Percentiles rank a stretch among this genome's conserved stretches.
These are phyloP conservation scores for Oropetium thomaeum DNA, from an alignment of 176 grass and related monocot species.

Conservation along the genomic window DNA sequence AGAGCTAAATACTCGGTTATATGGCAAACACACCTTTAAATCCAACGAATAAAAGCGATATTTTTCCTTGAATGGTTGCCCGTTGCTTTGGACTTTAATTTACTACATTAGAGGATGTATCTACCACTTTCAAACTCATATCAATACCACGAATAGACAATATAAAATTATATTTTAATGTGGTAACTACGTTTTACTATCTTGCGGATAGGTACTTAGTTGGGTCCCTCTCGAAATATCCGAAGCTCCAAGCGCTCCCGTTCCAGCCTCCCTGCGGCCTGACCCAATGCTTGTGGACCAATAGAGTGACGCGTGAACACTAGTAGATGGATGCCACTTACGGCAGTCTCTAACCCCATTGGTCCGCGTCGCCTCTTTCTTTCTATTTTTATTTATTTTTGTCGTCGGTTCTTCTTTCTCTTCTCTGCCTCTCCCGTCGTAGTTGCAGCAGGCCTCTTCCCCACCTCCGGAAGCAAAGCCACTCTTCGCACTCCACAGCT, in stretches of 20 bases:
- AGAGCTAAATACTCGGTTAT: no score
- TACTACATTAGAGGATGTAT: no score
- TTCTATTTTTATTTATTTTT: background rate
- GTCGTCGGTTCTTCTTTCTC: background rate
- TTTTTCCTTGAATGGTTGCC: no score
- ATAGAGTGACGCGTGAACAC: background rate
- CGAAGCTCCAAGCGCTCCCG: background rate
- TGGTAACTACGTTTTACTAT: no score
- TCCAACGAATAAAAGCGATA: no score
- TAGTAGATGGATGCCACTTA: background rate
- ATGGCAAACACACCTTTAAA: no score
- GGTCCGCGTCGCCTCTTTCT: background rate
- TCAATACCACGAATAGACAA: no score
- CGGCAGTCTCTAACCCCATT: background rate
- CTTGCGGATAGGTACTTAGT: no score
- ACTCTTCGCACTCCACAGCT: background rate
- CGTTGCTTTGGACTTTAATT: background rate
- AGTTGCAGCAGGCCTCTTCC: slow-evolving; percentile 32
- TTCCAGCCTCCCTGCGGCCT: background rate
- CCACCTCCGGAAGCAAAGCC: background rate
- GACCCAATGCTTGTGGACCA: background rate
- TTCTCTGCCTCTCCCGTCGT: background rate
- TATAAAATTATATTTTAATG: no score
- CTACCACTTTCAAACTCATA: no score
- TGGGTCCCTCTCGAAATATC: slow-evolving; percentile 6